These are phyloP conservation scores for Podochytrium sp. DNA, from an alignment of 192 early-diverging fungal species.

Conservation along the genomic window DNA sequence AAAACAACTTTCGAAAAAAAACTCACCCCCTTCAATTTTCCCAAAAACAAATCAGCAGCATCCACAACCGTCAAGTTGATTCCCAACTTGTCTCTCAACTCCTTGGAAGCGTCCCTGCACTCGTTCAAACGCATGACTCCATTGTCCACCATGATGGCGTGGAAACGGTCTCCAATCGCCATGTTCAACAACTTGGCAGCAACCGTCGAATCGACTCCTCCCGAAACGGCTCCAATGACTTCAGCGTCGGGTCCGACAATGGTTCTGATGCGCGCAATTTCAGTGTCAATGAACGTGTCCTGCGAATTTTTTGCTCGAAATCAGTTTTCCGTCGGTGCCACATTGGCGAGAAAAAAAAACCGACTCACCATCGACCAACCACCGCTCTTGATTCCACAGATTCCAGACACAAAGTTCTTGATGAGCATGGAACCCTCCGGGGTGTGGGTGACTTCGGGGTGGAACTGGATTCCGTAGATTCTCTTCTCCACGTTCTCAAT, in stretches of 20 bases:
- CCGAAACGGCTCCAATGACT: conserved; percentile 96
- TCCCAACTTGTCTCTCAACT: conserved; percentile 84
- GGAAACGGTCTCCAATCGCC: conserved; percentile 98
- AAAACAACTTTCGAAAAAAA: background rate
- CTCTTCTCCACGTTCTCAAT: conserved; percentile 78
- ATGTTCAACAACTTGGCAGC: conserved; percentile 95
- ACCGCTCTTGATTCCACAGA: conserved; percentile 73
- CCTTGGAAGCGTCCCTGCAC: conserved; percentile 82
- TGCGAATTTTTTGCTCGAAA: too few relatives aligned
- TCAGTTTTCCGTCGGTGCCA: too few relatives aligned
- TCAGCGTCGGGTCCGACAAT: conserved; percentile 90
- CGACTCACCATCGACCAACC: conserved; percentile 91
- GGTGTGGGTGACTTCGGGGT: conserved; percentile 99
- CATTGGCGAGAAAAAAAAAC: background rate
- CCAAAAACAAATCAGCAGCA: conserved; percentile 66
- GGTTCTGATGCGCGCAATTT: conserved; percentile 88
- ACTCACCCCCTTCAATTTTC: conserved; percentile 76
- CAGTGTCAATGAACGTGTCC: conserved; percentile 93
- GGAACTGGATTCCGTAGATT: conserved; percentile 98
- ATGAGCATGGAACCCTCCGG: conserved; percentile 79
- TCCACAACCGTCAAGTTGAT: conserved; percentile 96
- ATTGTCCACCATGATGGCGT: conserved; percentile 97
- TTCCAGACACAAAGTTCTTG: conserved; percentile 91
- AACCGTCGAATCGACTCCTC: conserved; percentile 96
- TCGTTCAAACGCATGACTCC: conserved; percentile 99